Evolutionary conservation across 73 alveolate genomes (phyloP), one percentile per base, ranked within the genome.

Genomic region (Symbiodinium natans): DNA sequence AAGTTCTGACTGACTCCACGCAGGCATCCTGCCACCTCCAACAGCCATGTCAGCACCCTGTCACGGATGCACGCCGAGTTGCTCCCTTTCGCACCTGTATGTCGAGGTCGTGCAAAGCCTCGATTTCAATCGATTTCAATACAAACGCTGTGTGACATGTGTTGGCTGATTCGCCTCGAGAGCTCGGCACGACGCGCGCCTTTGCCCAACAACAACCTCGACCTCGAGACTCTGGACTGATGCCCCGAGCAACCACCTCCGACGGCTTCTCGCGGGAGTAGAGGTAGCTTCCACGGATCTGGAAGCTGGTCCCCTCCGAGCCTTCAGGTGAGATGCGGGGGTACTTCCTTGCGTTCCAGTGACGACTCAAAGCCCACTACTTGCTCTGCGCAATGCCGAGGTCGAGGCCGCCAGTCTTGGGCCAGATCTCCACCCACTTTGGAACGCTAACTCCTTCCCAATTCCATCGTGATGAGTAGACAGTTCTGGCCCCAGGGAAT

Each of bases 351-450:
- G n/a, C n/a, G n/a, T n/a, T n/a, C n/a, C n/a, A n/a, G n/a, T n/a
- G n/a, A n/a, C n/a, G n/a, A n/a, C n/a, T n/a, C n/a, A n/a, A n/a
- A n/a, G n/a, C n/a, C n/a, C n/a, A n/a, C n/a, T n/a, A n/a, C n/a
- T n/a, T n/a, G n/a, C n/a, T n/a, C n/a, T n/a, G n/a, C n/a, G n/a
- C 59, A 4, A 27, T 19, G 40, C 77, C 43, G 77, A 85, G 93
- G 39, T 43, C 46, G 56, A 15, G 63, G 77, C 94, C 56, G 56
- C 39, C 13, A 9, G 68, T 2, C 74, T 41, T 59, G 41, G 95
- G 95, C 95, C 95, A 89, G 34, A 89, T 68, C 43, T 89, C 95
- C 42, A 63, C 95, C 95, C 95, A 89, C 43, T 40, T 89, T 23
- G 95, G 95, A 40, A 63, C 95, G 34, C 48, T 63, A 74, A 89